A percentile compares a stretch with the other conserved stretches of the same genome.
phyloP scores from a whole-genome alignment of 306 rosid species.

The Vigna mungo region DNA sequence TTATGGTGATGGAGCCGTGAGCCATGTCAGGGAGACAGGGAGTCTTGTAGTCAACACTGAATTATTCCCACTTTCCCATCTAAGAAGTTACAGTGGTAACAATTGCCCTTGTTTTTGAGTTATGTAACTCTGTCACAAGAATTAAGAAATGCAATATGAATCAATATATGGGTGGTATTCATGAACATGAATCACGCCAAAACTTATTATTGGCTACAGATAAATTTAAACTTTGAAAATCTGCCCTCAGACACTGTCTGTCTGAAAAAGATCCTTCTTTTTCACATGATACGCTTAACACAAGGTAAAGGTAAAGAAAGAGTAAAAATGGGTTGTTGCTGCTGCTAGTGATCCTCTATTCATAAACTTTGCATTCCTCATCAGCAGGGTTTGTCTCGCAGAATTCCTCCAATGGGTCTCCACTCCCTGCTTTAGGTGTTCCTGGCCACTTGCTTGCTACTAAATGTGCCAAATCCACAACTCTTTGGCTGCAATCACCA shows the following conservation, averaged over 20 bases:
- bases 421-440: constrained; percentile 52
- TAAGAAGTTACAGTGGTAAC: too few relatives aligned
- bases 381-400: constrained; percentile 93
- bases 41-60: too few relatives aligned
- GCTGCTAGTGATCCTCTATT: constrained; percentile 45
- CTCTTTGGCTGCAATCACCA: constrained; percentile 85
- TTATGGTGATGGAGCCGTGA: too few relatives aligned
- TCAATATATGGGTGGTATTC: constrained; percentile 8
- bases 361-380: constrained; percentile 96
- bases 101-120: too few relatives aligned
- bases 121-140: not conserved
- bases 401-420: constrained; percentile 96
- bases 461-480: constrained; percentile 93
- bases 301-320: constrained; percentile 14
- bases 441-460: constrained; percentile 96
- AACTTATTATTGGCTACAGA: constrained; percentile 45
- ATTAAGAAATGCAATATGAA: constrained; percentile 35
- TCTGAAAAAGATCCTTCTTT: constrained; percentile 37
- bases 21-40: too few relatives aligned
- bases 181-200: constrained; percentile 25
- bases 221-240: constrained; percentile 19
- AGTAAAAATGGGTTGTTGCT: constrained; percentile 35
- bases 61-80: too few relatives aligned
- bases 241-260: constrained; percentile 36
- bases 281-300: constrained; percentile 34